phyloP scores from a whole-genome alignment of 208 protist genomes.

The Endotrypanum monterogeii region DNA sequence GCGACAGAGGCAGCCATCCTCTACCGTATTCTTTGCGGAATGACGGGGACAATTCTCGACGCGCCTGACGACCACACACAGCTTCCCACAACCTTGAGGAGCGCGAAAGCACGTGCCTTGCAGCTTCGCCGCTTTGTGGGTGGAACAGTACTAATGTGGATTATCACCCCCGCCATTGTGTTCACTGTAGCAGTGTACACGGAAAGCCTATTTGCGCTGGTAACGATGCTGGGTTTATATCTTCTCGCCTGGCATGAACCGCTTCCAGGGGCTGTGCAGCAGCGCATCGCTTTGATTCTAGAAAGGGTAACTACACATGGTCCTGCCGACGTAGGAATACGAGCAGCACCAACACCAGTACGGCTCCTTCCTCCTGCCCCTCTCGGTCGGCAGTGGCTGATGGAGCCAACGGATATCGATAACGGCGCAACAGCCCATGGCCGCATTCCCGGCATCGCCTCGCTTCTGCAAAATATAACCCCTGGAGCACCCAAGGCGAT shows the following conservation, averaged over 20 bases:
- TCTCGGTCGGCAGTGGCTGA: conserved; percentile 5
- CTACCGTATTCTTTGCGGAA: conserved; percentile 21
- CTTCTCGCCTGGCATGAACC: conserved; percentile 37
- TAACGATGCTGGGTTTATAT: conserved; percentile 67
- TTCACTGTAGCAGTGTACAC: conserved; percentile 84
- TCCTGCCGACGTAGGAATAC: not conserved
- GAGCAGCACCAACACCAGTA: not conserved
- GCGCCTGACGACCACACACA: not conserved
- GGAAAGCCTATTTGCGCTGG: conserved; percentile 66
- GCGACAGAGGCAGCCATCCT: conserved; percentile 14
- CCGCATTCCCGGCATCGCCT: not conserved
- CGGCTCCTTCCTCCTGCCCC: not conserved
- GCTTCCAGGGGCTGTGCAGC: conserved; percentile 23
- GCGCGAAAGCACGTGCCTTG: not conserved
- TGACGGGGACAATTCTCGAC: conserved; percentile 27
- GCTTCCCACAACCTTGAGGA: conserved; percentile 11
- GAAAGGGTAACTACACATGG: not conserved
- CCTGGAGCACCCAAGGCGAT: not conserved
- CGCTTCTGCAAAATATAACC: conserved; percentile 4
- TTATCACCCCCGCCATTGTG: conserved; percentile 64
- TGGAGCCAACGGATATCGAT: not conserved
- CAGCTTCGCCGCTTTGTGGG: conserved; percentile 47
- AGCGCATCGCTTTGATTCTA: conserved; percentile 5
- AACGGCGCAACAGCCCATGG: not conserved
- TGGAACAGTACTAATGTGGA: conserved; percentile 52